These are phyloP conservation scores for Alternaria sp. DNA, from an alignment of 2,329 filamentous ascomycete genomes.

Conservation along the genomic window DNA sequence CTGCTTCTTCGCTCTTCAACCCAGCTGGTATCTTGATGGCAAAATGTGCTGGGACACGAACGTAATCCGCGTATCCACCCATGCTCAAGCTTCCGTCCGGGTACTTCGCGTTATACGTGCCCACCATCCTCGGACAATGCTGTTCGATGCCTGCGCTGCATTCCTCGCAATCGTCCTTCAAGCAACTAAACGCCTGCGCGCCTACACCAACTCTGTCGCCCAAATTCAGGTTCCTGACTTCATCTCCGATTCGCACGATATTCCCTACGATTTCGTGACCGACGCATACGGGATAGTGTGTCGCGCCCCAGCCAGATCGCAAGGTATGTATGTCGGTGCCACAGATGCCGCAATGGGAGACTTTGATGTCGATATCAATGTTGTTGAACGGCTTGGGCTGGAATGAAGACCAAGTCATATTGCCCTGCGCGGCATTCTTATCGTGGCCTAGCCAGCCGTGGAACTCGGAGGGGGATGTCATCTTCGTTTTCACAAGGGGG, in stretches of 20 bases:
- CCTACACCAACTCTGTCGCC: constrained; percentile 68
- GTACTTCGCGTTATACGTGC: constrained; percentile 68
- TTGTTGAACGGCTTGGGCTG: constrained; percentile 53
- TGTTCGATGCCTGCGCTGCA: constrained; percentile 59
- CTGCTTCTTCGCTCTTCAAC: constrained; percentile 61
- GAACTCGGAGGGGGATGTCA: constrained; percentile 57
- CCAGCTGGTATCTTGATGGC: constrained; percentile 64
- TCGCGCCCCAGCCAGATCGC: constrained; percentile 56
- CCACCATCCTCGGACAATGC: constrained; percentile 58
- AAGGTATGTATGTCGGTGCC: constrained; percentile 52
- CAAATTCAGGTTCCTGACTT: constrained; percentile 60
- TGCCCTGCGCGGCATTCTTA: constrained; percentile 59
- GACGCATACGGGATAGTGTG: constrained; percentile 55
- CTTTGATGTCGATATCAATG: constrained; percentile 49
- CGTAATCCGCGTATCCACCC: constrained; percentile 68
- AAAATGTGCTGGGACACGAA: constrained; percentile 66
- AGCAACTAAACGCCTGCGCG: constrained; percentile 59
- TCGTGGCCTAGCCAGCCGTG: constrained; percentile 66
- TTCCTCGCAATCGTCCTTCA: constrained; percentile 60
- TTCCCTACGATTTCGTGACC: constrained; percentile 56
- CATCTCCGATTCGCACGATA: constrained; percentile 48
- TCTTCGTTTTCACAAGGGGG: constrained; percentile 11
- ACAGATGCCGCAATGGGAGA: constrained; percentile 48
- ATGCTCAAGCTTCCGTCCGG: constrained; percentile 67
- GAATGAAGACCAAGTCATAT: constrained; percentile 63